These are phyloP conservation scores for Candida oleophila DNA, from an alignment of 805 yeast genomes.

Conservation along the genomic window DNA sequence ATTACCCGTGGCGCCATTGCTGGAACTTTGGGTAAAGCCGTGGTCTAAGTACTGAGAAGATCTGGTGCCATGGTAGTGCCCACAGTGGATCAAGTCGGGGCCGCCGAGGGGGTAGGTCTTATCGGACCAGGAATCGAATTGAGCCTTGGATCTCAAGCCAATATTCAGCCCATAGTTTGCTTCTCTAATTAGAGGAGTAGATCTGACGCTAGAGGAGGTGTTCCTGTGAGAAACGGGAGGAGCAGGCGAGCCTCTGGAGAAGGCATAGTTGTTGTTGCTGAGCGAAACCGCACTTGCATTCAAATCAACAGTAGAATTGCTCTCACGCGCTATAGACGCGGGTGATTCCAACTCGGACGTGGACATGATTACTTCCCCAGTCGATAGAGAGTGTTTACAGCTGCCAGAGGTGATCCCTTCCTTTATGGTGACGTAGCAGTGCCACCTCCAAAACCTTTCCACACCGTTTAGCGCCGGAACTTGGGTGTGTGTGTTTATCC, in stretches of 20 bases:
- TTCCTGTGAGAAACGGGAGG: no score
- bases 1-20: constrained; percentile 2
- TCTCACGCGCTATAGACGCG: not conserved
- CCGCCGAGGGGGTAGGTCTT: constrained; percentile 24
- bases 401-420: not conserved
- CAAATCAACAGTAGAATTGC: not conserved
- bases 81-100: constrained; percentile 40
- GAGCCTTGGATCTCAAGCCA: constrained; percentile 23
- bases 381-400: not conserved
- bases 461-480: no score
- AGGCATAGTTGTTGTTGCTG: no score
- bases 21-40: constrained; percentile 20
- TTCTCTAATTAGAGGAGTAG: constrained; percentile 27
- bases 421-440: no score
- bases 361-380: not conserved
- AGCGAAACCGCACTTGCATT: not conserved
- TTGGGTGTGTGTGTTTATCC: no score
- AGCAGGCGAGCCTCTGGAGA: no score
- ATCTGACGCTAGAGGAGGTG: not conserved
- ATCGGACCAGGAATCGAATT: constrained; percentile 8
- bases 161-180: constrained; percentile 26
- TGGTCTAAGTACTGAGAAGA: constrained; percentile 25
- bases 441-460: no score
- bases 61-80: constrained; percentile 30
- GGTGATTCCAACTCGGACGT: not conserved